These are phyloP conservation scores for Isoetes engelmannii DNA, from an alignment of 83 land plant genomes.

Conservation along the genomic window DNA sequence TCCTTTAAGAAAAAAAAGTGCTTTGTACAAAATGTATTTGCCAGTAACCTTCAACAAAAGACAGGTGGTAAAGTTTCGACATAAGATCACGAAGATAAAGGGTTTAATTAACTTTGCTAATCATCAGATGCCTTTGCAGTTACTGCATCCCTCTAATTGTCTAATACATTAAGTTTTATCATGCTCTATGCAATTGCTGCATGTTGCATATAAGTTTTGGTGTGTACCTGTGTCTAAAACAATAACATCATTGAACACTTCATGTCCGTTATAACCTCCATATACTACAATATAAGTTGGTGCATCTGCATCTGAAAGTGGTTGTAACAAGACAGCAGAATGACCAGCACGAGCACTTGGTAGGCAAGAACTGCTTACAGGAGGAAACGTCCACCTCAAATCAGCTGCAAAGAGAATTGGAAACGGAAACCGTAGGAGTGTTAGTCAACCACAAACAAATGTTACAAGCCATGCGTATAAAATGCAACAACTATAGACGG, in stretches of 20 bases:
- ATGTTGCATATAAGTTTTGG: too few species aligned
- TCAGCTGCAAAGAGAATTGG: background rate
- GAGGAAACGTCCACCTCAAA: background rate
- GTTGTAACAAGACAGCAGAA: constrained; percentile 23
- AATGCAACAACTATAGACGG: too few species aligned
- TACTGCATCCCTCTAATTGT: background rate
- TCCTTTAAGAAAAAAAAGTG: too few species aligned
- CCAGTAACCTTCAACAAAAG: too few species aligned
- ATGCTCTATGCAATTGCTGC: too few species aligned
- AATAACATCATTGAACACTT: constrained; percentile 22
- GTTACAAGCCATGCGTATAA: too few species aligned
- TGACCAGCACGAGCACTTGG: constrained; percentile 33
- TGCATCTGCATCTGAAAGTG: background rate
- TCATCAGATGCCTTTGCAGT: background rate
- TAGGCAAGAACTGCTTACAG: background rate
- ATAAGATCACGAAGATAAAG: background rate
- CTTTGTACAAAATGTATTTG: too few species aligned
- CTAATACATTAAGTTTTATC: background rate
- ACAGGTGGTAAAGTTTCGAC: background rate
- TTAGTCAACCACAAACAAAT: too few species aligned
- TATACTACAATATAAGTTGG: constrained; percentile 20
- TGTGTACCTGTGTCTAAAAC: constrained; percentile 25
- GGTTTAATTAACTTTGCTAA: background rate
- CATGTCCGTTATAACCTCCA: constrained; percentile 36
- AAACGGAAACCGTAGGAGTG: background rate